These are phyloP conservation scores for Aphanomyces cochlioides DNA, from an alignment of 352 stramenopile species.

Conservation along the genomic window DNA sequence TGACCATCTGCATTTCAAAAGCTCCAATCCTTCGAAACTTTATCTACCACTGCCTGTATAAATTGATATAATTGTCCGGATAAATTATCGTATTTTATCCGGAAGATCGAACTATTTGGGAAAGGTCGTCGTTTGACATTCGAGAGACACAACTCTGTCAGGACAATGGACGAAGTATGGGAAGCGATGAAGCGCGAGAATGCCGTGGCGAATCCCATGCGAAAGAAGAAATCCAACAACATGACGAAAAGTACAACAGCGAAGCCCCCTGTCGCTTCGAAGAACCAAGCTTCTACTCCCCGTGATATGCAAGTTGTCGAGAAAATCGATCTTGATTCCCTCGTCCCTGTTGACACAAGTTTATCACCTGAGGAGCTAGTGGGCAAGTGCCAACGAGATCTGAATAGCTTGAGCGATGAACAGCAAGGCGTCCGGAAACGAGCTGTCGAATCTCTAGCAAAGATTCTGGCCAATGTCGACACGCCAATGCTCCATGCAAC, in stretches of 20 bases:
- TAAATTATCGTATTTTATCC: background rate
- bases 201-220: conserved; percentile 16
- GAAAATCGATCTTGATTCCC: background rate
- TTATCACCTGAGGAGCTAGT: conserved; percentile 8
- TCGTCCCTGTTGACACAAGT: background rate
- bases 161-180: conserved; percentile 45
- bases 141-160: background rate
- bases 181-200: conserved; percentile 45
- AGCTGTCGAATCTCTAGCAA: conserved; percentile 50
- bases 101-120: background rate
- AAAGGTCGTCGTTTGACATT: conserved; percentile 1
- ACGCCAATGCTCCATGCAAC: conserved; percentile 4
- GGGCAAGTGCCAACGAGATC: conserved; percentile 30
- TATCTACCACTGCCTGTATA: no score
- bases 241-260: background rate
- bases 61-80: background rate
- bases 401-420: conserved; percentile 63
- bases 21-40: no score
- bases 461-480: conserved; percentile 33
- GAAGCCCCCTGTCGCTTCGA: background rate
- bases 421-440: conserved; percentile 50
- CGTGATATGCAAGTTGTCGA: background rate
- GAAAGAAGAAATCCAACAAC: conserved; percentile 9
- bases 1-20: no score
- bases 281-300: background rate